phyloP scores from a whole-genome alignment of 805 yeast genomes.

The Dipodascus albidus region DNA sequence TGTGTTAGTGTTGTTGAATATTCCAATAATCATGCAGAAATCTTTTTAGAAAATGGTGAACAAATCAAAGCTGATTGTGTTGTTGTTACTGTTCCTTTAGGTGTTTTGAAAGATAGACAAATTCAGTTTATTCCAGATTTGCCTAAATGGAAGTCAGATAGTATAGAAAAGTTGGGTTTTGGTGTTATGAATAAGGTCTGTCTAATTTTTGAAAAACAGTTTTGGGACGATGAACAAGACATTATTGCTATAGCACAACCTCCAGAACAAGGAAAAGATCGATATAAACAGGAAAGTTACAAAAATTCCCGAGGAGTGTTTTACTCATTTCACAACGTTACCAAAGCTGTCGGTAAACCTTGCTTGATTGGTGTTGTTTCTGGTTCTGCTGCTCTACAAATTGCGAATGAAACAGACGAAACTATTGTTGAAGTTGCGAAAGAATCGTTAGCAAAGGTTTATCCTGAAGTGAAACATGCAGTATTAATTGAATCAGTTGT shows the following conservation, averaged over 20 bases:
- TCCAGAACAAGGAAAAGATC: slow-evolving; percentile 12
- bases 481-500: slow-evolving; percentile 30
- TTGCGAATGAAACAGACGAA: slow-evolving; percentile 23
- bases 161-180: slow-evolving; percentile 29
- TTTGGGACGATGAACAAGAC: slow-evolving; percentile 29
- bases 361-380: slow-evolving; percentile 29
- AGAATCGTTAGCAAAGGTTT: slow-evolving; percentile 20
- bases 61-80: slow-evolving; percentile 30
- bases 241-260: slow-evolving; percentile 23
- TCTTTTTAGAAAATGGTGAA: slow-evolving; percentile 29
- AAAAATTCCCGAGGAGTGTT: slow-evolving; percentile 25
- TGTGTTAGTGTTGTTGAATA: slow-evolving; percentile 29
- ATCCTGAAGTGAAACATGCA: slow-evolving; percentile 13
- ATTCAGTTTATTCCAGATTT: slow-evolving; percentile 31
- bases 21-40: slow-evolving; percentile 23
- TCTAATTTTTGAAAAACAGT: slow-evolving; percentile 26
- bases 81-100: slow-evolving; percentile 30
- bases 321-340: slow-evolving; percentile 29
- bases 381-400: slow-evolving; percentile 27
- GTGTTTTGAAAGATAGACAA: slow-evolving; percentile 28
- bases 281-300: slow-evolving; percentile 14
- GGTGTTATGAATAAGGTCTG: slow-evolving; percentile 30
- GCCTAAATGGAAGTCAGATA: slow-evolving; percentile 30
- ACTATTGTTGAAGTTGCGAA: slow-evolving; percentile 25
- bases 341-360: slow-evolving; percentile 26